phyloP scores from a whole-genome alignment of 768 basidiomycete species.

The Tricholoma saponaceum region DNA sequence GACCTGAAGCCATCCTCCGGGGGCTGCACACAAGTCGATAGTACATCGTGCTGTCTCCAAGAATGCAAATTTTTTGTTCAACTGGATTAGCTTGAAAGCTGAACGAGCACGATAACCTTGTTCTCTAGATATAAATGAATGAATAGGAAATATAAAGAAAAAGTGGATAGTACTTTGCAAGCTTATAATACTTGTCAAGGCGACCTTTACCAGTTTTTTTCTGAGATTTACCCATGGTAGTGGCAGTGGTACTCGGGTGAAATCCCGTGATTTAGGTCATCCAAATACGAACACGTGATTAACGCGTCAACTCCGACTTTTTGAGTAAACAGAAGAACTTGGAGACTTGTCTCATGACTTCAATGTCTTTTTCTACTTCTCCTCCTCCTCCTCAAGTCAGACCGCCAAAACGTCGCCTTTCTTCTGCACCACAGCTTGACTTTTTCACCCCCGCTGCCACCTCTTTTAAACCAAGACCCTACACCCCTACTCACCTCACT shows the following conservation, averaged over 20 bases:
- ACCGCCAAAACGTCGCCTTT: too few species aligned
- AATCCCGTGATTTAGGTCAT: too few species aligned
- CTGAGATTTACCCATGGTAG: constrained; percentile 67
- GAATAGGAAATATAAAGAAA: constrained; percentile 7
- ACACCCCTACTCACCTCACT: constrained; percentile 40
- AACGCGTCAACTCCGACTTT: constrained; percentile 2
- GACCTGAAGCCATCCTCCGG: constrained; percentile 98
- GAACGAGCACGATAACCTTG: constrained; percentile 99
- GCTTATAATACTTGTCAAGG: constrained; percentile 95
- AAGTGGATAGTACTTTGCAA: constrained; percentile 64
- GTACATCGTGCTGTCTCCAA: constrained; percentile 87
- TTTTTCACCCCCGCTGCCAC: constrained; percentile 63
- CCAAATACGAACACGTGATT: constrained; percentile 7
- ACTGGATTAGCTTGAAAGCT: constrained; percentile 97
- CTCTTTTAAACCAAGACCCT: constrained; percentile 65
- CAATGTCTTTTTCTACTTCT: too few species aligned
- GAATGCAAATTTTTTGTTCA: constrained; percentile 97
- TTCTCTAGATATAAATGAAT: constrained; percentile 54
- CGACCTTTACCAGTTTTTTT: constrained; percentile 97
- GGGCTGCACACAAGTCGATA: constrained; percentile 97
- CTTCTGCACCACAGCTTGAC: constrained; percentile 45
- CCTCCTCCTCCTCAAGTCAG: too few species aligned
- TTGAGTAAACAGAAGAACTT: background rate
- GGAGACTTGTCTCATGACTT: too few species aligned
- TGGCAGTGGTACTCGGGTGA: too few species aligned